A percentile compares a stretch with the other conserved stretches of the same genome.
Conservation (phyloP, 2,329 filamentous ascomycete genomes). For the Sarocladium kiliense region DNA sequence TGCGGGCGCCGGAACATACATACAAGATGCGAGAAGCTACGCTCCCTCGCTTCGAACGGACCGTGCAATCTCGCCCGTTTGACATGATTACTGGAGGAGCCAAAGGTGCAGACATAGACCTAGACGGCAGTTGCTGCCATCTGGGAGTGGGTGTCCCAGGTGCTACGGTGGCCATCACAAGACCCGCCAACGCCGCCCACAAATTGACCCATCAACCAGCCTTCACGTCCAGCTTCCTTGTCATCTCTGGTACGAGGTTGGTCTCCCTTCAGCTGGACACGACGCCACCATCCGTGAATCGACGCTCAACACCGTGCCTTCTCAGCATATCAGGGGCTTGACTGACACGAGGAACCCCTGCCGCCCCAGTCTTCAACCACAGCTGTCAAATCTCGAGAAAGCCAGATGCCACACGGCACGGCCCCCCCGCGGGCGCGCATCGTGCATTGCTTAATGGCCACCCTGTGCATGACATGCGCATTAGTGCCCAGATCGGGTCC, state of each 20-base stretch:
- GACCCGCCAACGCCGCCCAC: too few relatives aligned
- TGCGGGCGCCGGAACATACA: not conserved
- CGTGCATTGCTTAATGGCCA: slow-evolving; percentile 1
- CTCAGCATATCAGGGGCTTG: not conserved
- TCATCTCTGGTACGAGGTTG: too few relatives aligned
- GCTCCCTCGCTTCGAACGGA: not conserved
- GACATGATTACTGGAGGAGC: not conserved
- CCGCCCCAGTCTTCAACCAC: not conserved
- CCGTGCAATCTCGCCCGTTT: not conserved
- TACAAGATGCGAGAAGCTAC: not conserved
- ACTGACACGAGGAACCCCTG: slow-evolving; percentile 1
- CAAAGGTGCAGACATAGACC: too few relatives aligned
- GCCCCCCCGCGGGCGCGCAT: not conserved
- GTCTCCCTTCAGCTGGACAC: too few relatives aligned
- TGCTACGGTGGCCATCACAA: too few relatives aligned
- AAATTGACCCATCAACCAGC: too few relatives aligned
- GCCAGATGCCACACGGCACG: not conserved
- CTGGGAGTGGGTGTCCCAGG: too few relatives aligned
- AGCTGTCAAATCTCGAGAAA: slow-evolving; percentile 3
- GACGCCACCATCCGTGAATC: too few relatives aligned
- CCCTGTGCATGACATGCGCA: slow-evolving; percentile 1
- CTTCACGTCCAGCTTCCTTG: too few relatives aligned
- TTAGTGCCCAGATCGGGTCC: slow-evolving; percentile 2
- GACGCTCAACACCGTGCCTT: too few relatives aligned
- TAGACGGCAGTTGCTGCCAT: too few relatives aligned